Evolutionary conservation across 2,329 filamentous ascomycete genomes (phyloP), one percentile per base, ranked within the genome.

Genomic region (Penicillium griseofulvum): DNA sequence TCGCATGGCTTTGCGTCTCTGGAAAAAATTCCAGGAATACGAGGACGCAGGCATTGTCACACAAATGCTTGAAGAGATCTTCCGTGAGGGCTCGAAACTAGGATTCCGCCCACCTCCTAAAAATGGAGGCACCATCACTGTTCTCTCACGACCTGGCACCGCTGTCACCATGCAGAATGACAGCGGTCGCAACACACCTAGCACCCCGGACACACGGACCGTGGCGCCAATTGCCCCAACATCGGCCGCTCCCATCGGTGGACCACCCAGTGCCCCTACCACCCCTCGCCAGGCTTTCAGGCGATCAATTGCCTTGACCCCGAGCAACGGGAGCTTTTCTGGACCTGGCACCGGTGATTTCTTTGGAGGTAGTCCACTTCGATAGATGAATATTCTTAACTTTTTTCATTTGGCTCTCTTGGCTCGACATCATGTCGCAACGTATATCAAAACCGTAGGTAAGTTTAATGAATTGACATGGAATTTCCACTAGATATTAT

Each of bases 1-100:
- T 0, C 83, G 89, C 26, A 97, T 93, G 38, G 94, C 95, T 0
- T 80, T 97, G 38, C 90, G 91, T 70, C 80, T 99, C 9, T 99
- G 84, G 82, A 83, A 88, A 42, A 97, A 96, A 72, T 97, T 91
- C 73, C 82, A 90, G 60, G 92, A 97, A 75, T 97, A 90, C 67
- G 80, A 88, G 49, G 91, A 95, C 63, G 91, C 90, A 0, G 93
- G 92, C 0, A 86, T 96, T 5, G 77, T 96, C 49, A 87, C 94
- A 65, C 80, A 85, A 34, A 94, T 94, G 78, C 81, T 97, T 45
- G 86, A 91, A 68, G 91, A 96, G 65, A 90, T 97, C 8, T 97
- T 96, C 74, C 80, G 73, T 66, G 83, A 79, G 78, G 89, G 74
- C 57, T 82, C 76, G 64, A 84, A 80, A 66, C 81, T 74, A 66